These are phyloP conservation scores for Plasmodium sp. DNA, from an alignment of 169 alveolate genomes.

Conservation along the genomic window DNA sequence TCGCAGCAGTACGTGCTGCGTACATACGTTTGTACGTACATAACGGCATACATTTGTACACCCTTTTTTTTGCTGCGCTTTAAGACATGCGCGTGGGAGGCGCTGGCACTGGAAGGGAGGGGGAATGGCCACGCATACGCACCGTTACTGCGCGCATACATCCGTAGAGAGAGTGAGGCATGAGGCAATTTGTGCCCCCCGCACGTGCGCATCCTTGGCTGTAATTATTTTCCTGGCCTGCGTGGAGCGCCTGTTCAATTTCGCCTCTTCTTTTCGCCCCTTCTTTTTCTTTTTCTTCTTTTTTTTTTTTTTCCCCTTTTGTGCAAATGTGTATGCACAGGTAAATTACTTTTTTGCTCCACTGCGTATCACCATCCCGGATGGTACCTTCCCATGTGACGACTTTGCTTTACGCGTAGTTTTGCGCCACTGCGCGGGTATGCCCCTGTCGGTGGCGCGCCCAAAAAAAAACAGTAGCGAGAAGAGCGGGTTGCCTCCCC, in stretches of 20 bases:
- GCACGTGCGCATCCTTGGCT: background rate
- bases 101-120: background rate
- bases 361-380: background rate
- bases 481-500: background rate
- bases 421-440: background rate
- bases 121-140: background rate
- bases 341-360: background rate
- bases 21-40: background rate
- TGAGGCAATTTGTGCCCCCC: background rate
- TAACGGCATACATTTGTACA: background rate
- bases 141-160: background rate
- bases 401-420: background rate
- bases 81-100: background rate
- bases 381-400: background rate
- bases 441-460: background rate
- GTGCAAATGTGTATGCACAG: background rate
- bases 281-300: background rate
- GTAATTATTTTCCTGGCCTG: background rate
- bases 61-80: background rate
- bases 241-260: background rate
- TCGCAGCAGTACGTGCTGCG: background rate
- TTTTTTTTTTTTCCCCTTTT: background rate
- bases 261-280: background rate
- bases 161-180: background rate
- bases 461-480: background rate